These are phyloP conservation scores for Penicillium sp. DNA, from an alignment of 2,329 filamentous ascomycete species.

Conservation along the genomic window DNA sequence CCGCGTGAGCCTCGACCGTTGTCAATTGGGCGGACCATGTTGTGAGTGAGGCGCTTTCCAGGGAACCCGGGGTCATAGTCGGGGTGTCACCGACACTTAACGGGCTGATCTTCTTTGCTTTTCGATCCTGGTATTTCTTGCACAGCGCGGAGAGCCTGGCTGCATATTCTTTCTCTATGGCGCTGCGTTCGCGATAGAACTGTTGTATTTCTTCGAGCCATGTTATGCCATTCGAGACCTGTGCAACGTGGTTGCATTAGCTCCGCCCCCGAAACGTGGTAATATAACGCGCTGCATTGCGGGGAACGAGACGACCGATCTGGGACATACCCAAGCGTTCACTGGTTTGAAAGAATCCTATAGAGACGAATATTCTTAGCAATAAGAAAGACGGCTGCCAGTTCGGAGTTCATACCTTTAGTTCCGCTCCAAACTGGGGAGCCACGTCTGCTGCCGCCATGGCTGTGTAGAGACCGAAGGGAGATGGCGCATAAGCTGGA, in stretches of 20 bases:
- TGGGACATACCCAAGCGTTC: conserved; percentile 71
- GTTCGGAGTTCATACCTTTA: conserved; percentile 65
- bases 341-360: conserved; percentile 97
- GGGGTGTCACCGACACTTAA: conserved; percentile 94
- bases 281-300: conserved; percentile 6
- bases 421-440: conserved; percentile 87
- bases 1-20: conserved; percentile 81
- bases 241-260: conserved; percentile 21
- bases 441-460: conserved; percentile 83
- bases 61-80: conserved; percentile 86
- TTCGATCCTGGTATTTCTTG: conserved; percentile 97
- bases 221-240: conserved; percentile 79
- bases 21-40: conserved; percentile 95
- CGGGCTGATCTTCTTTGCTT: conserved; percentile 81
- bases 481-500: conserved; percentile 27
- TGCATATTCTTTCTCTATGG: conserved; percentile 95
- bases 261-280: conserved; percentile 10
- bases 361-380: conserved; percentile 15
- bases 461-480: conserved; percentile 24
- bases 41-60: conserved; percentile 94
- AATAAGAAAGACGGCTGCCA: conserved; percentile 11
- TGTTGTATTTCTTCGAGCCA: conserved; percentile 97
- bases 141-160: conserved; percentile 82
- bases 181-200: conserved; percentile 93
- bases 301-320: conserved; percentile 13